Base-by-base conservation (phyloP, 306 rosid genomes). In the Oxytropis ochrocephala region DNA sequence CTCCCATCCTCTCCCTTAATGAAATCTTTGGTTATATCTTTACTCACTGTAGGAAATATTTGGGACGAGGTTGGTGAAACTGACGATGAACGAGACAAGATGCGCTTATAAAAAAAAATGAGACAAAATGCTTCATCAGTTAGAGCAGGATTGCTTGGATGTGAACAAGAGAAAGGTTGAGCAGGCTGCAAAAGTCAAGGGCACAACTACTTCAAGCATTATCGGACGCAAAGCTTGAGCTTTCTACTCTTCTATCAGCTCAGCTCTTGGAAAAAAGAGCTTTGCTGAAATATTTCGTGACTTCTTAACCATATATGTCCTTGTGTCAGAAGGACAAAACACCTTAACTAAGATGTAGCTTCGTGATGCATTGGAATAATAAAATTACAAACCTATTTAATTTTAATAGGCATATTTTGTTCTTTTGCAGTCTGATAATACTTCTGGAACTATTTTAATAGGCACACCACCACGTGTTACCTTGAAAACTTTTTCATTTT, bases 31-130 rank as follows among this genome's bases (percentile, higher is more conserved):
- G 16, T 69, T 65, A 35, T 54, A 11, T 14, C 18, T 41, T 63
- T 17, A 42, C 73, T 67, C 7, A 2, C 42, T 76, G 56, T 76
- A 94, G 99, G 88, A 94, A 87, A 95, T 95, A 77, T n/a, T n/a
- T 95, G 99, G 99, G 91, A 95, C 44, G 99, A 95, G 80, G 99
- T 95, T 49, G 99, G 99, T 35, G 99, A 91, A 84, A 91, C 83
- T 36, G 97, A 95, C 12, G 96, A 91, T 72, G 84, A 91, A 59
- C 88, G 99, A 46, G 99, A 95, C 75, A 87, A 83, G 81, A 89
- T 95, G n/a, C n/a, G n/a, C n/a, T n/a, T n/a, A n/a, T n/a, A n/a
- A n/a, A n/a, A n/a, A n/a, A n/a, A n/a, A n/a, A n/a, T n/a, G n/a
- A n/a, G n/a, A n/a, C n/a, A n/a, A n/a, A n/a, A n/a, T n/a, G 99